A percentile compares a stretch with the other conserved stretches of the same genome.
Evolutionary conservation across 1,284 basidiomycete species (phyloP).

Genomic region (Schizopora paradoxa): DNA sequence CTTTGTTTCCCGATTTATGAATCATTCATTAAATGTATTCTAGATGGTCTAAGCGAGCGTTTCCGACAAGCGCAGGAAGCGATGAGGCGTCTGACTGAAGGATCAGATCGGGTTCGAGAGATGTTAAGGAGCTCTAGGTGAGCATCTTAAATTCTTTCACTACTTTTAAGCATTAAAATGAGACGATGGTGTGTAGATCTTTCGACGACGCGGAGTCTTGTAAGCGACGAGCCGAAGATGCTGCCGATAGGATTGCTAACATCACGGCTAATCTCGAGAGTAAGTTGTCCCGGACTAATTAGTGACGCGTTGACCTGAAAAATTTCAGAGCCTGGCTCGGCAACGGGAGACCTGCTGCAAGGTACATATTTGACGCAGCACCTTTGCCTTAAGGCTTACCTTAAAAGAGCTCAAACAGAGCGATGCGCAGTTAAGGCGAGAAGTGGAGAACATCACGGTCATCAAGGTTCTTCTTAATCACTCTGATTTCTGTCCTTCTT

Average conservation of each 20-base stretch:
- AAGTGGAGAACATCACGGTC: conserved; percentile 50
- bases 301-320: neutral
- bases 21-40: conserved; percentile 23
- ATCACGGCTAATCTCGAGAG: conserved; percentile 50
- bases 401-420: conserved; percentile 55
- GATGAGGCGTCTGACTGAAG: conserved; percentile 50
- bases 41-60: conserved; percentile 49
- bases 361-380: conserved; percentile 37
- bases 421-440: conserved; percentile 54
- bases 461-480: conserved; percentile 45
- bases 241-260: conserved; percentile 51
- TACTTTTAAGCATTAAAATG: no score
- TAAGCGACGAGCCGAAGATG: conserved; percentile 49
- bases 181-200: conserved; percentile 35
- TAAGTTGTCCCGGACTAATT: conserved; percentile 23
- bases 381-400: neutral
- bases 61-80: conserved; percentile 50
- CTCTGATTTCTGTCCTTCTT: neutral
- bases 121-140: conserved; percentile 46
- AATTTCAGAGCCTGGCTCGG: conserved; percentile 39
- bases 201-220: conserved; percentile 56
- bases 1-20: neutral
- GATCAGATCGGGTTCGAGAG: conserved; percentile 53
- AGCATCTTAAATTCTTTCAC: conserved; percentile 8
- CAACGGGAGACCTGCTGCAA: conserved; percentile 49